Conservation (phyloP, 75 land plant species). For the Pinus taeda region DNA sequence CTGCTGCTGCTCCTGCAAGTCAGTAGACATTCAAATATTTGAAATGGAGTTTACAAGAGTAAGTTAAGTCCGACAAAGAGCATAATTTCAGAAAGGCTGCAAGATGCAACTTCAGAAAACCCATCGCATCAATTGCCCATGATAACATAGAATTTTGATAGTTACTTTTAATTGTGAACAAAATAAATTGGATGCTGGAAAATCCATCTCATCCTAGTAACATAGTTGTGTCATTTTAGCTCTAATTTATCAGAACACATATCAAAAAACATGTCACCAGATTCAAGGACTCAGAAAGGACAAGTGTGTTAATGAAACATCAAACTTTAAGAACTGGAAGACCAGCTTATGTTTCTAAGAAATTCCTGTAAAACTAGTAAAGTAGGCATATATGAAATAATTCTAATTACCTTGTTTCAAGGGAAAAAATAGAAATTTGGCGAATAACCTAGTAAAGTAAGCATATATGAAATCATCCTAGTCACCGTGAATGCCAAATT, state of each 20-base stretch:
- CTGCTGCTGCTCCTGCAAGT: conserved; percentile 60
- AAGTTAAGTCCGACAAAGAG: background rate
- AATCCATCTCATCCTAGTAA: background rate
- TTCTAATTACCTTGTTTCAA: no score
- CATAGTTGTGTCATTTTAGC: background rate
- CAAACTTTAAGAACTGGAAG: no score
- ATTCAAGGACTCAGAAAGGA: no score
- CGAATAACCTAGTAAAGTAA: no score
- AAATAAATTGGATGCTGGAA: background rate
- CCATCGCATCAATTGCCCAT: no score
- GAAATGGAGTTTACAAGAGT: background rate
- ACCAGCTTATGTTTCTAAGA: no score
- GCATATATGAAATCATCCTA: no score
- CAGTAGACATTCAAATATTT: background rate
- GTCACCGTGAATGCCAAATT: no score
- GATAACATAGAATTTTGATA: background rate
- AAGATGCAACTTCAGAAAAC: background rate
- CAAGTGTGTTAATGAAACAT: no score
- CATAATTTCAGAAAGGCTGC: background rate
- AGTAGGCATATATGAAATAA: no score
- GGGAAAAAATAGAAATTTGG: no score
- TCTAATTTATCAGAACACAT: background rate
- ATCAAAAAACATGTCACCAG: background rate
- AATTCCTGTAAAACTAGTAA: no score
- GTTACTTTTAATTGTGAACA: background rate